Conservation (phyloP, 192 early-diverging fungal genomes). For the Pilaira anomala region DNA sequence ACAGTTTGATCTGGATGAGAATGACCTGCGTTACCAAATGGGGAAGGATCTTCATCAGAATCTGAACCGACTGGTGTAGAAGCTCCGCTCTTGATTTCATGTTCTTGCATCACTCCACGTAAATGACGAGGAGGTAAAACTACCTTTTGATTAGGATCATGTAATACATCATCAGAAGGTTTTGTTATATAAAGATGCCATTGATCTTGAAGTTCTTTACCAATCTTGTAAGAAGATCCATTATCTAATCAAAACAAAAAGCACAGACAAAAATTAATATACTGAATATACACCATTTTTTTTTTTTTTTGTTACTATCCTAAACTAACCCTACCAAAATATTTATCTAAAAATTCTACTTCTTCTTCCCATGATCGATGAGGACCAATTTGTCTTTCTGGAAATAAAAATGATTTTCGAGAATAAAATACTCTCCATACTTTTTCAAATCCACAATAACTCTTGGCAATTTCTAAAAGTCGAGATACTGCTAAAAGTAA, state of each 20-base stretch:
- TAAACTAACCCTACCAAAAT: conserved; percentile 50
- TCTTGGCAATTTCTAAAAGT: conserved; percentile 79
- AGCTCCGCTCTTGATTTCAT: conserved; percentile 16
- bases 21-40: conserved; percentile 30
- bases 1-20: conserved; percentile 79
- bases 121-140: not conserved
- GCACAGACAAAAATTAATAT: not conserved
- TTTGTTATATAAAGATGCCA: conserved; percentile 91
- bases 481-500: conserved; percentile 83
- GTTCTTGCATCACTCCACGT: not conserved
- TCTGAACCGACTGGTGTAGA: conserved; percentile 26
- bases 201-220: conserved; percentile 90
- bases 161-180: conserved; percentile 52
- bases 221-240: conserved; percentile 85
- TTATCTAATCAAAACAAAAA: conserved; percentile 35
- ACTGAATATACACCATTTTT: too few relatives aligned
- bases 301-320: too few relatives aligned
- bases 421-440: conserved; percentile 91
- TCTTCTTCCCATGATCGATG: conserved; percentile 93
- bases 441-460: conserved; percentile 60
- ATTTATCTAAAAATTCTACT: conserved; percentile 70
- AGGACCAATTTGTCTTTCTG: conserved; percentile 81
- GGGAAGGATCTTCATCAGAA: conserved; percentile 23
- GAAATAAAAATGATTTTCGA: conserved; percentile 95
- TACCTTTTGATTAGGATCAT: conserved; percentile 16